phyloP scores from a whole-genome alignment of 345 rosid genomes.

The Salix purpurea region DNA sequence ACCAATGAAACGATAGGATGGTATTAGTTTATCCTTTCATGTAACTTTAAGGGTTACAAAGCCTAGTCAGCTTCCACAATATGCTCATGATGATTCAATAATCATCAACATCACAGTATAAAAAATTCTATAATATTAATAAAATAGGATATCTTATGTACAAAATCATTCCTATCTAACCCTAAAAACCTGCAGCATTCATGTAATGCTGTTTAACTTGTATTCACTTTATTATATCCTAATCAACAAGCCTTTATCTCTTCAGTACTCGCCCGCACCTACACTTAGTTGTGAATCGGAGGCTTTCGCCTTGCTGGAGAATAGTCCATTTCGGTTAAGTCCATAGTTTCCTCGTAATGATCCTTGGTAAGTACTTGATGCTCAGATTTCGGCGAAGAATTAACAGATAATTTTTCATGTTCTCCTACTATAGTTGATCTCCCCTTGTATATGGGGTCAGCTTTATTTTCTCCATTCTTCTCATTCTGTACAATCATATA shows the following conservation, averaged over 20 bases:
- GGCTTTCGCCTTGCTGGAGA: constrained; percentile 55
- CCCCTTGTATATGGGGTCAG: background rate
- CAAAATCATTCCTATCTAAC: constrained; percentile 8
- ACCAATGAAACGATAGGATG: background rate
- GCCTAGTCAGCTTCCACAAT: background rate
- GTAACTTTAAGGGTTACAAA: background rate
- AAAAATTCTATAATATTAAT: background rate
- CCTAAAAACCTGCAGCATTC: constrained; percentile 44
- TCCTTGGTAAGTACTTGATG: constrained; percentile 10
- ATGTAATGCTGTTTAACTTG: constrained; percentile 36
- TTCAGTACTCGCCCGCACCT: background rate
- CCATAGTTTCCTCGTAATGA: constrained; percentile 23
- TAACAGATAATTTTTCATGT: constrained; percentile 9
- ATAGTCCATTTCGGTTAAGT: constrained; percentile 46
- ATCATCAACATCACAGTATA: constrained; percentile 12
- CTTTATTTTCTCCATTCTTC: constrained; percentile 18
- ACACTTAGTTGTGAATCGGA: constrained; percentile 46
- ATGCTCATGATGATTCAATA: background rate
- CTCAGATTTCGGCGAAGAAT: constrained; percentile 12
- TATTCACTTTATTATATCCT: background rate
- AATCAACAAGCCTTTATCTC: background rate
- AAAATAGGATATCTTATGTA: constrained; percentile 1
- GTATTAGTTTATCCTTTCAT: background rate
- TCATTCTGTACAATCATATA: constrained; percentile 20
- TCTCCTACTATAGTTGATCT: background rate